Evolutionary conservation across 202 grass and related monocot species (phyloP).

Genomic region (Schoenoplectus tabernaemontani): DNA sequence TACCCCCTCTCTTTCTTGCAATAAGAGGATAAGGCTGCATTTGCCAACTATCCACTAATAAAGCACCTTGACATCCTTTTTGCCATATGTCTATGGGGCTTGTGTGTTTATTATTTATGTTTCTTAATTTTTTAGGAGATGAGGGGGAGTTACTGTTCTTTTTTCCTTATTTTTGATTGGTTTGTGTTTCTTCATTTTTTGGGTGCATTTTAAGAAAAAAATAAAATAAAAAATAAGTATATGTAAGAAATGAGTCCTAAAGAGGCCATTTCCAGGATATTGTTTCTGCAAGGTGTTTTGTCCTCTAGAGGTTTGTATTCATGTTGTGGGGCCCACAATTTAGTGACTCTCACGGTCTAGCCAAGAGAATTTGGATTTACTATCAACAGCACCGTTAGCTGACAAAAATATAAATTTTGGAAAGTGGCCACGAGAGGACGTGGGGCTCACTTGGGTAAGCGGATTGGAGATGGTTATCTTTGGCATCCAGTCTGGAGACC

Average conservation of each 20-base stretch:
- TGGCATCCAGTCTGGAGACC: not conserved
- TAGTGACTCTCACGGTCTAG: conserved; percentile 7
- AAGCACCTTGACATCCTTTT: conserved; percentile 40
- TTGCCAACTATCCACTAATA: conserved; percentile 27
- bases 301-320: not conserved
- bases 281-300: conserved; percentile 9
- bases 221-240: conserved; percentile 7
- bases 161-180: conserved; percentile 1
- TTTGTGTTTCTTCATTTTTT: conserved; percentile 29
- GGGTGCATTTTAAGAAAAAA: conserved; percentile 25
- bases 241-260: not conserved
- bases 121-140: not conserved
- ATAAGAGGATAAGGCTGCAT: conserved; percentile 49
- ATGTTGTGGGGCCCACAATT: not conserved
- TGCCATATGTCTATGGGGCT: conserved; percentile 38
- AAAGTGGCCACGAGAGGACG: conserved; percentile 6
- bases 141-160: not conserved
- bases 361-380: conserved; percentile 13
- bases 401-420: conserved; percentile 1
- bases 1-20: conserved; percentile 23
- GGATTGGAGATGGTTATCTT: conserved; percentile 16
- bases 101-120: conserved; percentile 20
- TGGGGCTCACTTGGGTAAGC: not conserved
- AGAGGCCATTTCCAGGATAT: not conserved
- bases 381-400: conserved; percentile 11